Evolutionary conservation across 1,284 basidiomycete genomes (phyloP).

Genomic region (Athelia psychrophila): DNA sequence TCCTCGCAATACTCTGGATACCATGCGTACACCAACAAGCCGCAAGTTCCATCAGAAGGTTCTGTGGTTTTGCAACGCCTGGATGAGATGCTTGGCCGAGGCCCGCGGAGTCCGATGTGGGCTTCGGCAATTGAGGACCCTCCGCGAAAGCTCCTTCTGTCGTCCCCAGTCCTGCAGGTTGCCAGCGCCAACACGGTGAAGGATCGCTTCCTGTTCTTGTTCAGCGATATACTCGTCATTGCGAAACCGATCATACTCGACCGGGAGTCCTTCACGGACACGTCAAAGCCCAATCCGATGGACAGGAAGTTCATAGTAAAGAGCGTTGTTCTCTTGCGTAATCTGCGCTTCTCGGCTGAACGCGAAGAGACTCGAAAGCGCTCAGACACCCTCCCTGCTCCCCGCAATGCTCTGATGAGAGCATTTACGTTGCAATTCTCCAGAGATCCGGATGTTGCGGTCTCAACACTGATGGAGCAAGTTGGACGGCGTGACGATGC

Average conservation of each 20-base stretch:
- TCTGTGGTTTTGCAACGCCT: slow-evolving; percentile 58
- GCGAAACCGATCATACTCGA: slow-evolving; percentile 70
- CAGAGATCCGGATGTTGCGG: slow-evolving; percentile 70
- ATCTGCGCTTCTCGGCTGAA: slow-evolving; percentile 67
- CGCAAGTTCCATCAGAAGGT: slow-evolving; percentile 31
- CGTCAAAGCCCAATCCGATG: slow-evolving; percentile 61
- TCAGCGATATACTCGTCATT: slow-evolving; percentile 91
- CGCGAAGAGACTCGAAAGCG: slow-evolving; percentile 55
- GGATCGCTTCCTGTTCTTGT: slow-evolving; percentile 94
- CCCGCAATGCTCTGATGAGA: slow-evolving; percentile 60
- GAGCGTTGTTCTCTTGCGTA: slow-evolving; percentile 77
- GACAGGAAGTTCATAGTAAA: slow-evolving; percentile 88
- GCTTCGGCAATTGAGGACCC: slow-evolving; percentile 77
- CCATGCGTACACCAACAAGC: slow-evolving; percentile 14
- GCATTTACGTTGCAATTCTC: slow-evolving; percentile 75
- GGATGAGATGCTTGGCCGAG: slow-evolving; percentile 64
- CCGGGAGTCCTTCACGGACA: slow-evolving; percentile 56
- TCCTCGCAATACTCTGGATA: slow-evolving; percentile 39
- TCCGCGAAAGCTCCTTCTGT: slow-evolving; percentile 80
- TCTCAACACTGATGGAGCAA: slow-evolving; percentile 60
- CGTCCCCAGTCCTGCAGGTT: slow-evolving; percentile 89
- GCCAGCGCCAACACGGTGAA: slow-evolving; percentile 94
- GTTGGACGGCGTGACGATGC: slow-evolving; percentile 58
- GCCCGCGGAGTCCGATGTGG: slow-evolving; percentile 58
- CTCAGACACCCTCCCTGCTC: slow-evolving; percentile 28